A percentile compares a stretch with the other conserved stretches of the same genome.
phyloP scores from a whole-genome alignment of 306 rosid genomes.

The Begonia loranthoides region DNA sequence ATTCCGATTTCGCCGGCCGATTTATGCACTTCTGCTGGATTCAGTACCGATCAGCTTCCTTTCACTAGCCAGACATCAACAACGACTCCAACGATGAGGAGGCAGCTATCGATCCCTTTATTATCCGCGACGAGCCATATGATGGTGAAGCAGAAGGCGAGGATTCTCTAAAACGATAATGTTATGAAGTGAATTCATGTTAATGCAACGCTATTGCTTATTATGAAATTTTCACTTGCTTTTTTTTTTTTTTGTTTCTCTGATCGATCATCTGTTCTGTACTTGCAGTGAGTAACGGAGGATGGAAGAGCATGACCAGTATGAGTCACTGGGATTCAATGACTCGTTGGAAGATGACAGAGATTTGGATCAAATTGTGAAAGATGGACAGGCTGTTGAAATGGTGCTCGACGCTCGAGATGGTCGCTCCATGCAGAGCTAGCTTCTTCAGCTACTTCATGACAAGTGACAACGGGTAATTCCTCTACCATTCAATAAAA shows the following conservation, averaged over 20 bases:
- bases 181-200: constrained; percentile 53
- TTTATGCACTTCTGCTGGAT: constrained; percentile 60
- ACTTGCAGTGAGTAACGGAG: constrained; percentile 56
- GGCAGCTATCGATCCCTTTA: constrained; percentile 70
- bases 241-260: background rate
- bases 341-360: constrained; percentile 77
- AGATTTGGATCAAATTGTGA: constrained; percentile 68
- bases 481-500: too few relatives aligned
- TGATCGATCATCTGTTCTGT: background rate
- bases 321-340: constrained; percentile 66
- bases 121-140: constrained; percentile 54
- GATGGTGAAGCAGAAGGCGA: constrained; percentile 52
- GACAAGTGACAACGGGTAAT: constrained; percentile 93
- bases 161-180: constrained; percentile 67
- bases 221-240: background rate
- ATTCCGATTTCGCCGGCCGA: constrained; percentile 62
- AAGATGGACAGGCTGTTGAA: constrained; percentile 80
- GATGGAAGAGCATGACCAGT: constrained; percentile 73
- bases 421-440: constrained; percentile 31
- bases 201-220: background rate
- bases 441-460: constrained; percentile 85
- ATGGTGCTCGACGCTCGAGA: constrained; percentile 63
- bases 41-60: constrained; percentile 89
- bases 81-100: constrained; percentile 44
- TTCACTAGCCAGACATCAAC: constrained; percentile 54